Evolutionary conservation across 1,284 basidiomycete genomes (phyloP).

Genomic region (Sporisorium exsertum): DNA sequence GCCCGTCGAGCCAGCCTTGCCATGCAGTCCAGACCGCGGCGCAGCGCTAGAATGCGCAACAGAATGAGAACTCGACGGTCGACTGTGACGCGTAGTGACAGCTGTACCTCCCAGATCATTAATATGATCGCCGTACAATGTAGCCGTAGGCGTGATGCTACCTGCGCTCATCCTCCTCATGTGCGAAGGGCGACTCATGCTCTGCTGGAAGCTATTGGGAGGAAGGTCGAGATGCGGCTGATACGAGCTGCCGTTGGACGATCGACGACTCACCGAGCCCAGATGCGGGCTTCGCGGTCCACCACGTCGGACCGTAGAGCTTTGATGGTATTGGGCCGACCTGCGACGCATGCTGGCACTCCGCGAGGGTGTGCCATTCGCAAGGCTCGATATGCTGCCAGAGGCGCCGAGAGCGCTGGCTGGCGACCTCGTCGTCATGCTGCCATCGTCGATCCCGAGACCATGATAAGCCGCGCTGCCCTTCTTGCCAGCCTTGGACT

Average conservation of each 20-base stretch:
- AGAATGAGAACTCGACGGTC: constrained; percentile 59
- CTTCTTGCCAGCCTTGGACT: constrained; percentile 79
- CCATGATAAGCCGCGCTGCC: constrained; percentile 71
- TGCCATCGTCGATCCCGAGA: constrained; percentile 30
- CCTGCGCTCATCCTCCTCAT: constrained; percentile 58
- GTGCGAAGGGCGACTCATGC: constrained; percentile 46
- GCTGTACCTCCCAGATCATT: constrained; percentile 21
- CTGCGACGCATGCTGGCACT: constrained; percentile 35
- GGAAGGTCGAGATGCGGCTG: constrained; percentile 25
- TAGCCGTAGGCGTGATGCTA: constrained; percentile 63
- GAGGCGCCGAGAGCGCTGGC: constrained; percentile 18
- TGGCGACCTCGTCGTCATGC: constrained; percentile 16
- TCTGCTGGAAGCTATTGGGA: constrained; percentile 36
- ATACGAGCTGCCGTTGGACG: constrained; percentile 51
- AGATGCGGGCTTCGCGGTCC: constrained; percentile 45
- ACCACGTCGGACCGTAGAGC: constrained; percentile 19
- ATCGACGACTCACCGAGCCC: constrained; percentile 49
- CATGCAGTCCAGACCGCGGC: constrained; percentile 45
- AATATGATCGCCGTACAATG: constrained; percentile 46
- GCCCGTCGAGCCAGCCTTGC: constrained; percentile 53
- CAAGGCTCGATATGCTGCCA: constrained; percentile 23
- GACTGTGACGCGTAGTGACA: constrained; percentile 36
- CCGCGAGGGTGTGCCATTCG: constrained; percentile 21
- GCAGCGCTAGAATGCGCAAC: constrained; percentile 30
- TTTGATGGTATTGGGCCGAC: constrained; percentile 35